Evolutionary conservation across 2,329 filamentous ascomycete species (phyloP).

Genomic region (Akanthomyces dipterigenus): DNA sequence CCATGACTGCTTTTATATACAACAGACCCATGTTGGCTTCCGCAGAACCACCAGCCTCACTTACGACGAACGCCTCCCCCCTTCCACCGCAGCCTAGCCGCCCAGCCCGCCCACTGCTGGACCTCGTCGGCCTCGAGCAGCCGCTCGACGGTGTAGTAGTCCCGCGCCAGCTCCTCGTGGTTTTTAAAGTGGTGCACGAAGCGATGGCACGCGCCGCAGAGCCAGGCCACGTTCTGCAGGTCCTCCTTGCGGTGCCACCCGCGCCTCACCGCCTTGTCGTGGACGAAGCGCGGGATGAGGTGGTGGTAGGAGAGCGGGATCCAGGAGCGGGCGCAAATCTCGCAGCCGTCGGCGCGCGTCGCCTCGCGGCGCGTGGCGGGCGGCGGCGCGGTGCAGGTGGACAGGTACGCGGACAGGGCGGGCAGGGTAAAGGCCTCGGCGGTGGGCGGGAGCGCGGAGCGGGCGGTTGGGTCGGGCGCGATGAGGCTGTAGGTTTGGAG

Average conservation of each 20-base stretch:
- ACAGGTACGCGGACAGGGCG: slow-evolving; percentile 57
- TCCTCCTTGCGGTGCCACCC: slow-evolving; percentile 73
- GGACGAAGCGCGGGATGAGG: slow-evolving; percentile 71
- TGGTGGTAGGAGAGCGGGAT: slow-evolving; percentile 78
- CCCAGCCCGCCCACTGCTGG: slow-evolving; percentile 64
- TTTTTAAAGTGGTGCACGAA: slow-evolving; percentile 70
- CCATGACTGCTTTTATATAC: not conserved
- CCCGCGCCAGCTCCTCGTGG: slow-evolving; percentile 70
- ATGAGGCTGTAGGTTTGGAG: slow-evolving; percentile 61
- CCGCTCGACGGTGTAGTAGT: slow-evolving; percentile 66
- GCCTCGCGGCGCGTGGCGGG: slow-evolving; percentile 46
- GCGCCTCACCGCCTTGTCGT: slow-evolving; percentile 67
- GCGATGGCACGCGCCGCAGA: slow-evolving; percentile 76
- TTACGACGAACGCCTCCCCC: slow-evolving; percentile 20
- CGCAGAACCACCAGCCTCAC: not conserved
- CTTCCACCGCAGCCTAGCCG: slow-evolving; percentile 69
- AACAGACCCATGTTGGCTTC: no score
- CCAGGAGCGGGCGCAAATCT: slow-evolving; percentile 70
- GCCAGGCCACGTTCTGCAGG: slow-evolving; percentile 76
- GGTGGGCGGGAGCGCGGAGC: slow-evolving; percentile 29
- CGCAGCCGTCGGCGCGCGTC: slow-evolving; percentile 56
- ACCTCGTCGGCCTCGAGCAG: slow-evolving; percentile 67
- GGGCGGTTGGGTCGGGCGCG: slow-evolving; percentile 26
- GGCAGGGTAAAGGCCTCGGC: slow-evolving; percentile 54
- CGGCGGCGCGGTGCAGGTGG: slow-evolving; percentile 50